Conservation (phyloP, 495 filamentous ascomycete genomes). For the Penicillium desertorum region DNA sequence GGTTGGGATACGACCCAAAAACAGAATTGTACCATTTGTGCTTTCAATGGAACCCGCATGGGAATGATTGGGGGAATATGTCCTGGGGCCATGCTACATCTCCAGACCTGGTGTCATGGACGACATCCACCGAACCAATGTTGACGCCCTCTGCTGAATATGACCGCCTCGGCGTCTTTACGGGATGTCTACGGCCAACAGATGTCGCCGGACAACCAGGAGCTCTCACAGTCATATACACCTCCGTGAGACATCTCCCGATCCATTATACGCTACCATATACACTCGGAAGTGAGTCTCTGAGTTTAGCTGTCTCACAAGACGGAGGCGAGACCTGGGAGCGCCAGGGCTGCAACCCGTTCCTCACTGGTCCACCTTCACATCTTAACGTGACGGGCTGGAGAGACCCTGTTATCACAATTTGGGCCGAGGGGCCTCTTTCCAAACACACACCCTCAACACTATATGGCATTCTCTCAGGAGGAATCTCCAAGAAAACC, state of each 20-base stretch:
- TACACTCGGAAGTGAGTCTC: slow-evolving; percentile 47
- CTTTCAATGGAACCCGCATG: slow-evolving; percentile 50
- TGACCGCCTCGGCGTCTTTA: slow-evolving; percentile 53
- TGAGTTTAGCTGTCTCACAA: slow-evolving; percentile 48
- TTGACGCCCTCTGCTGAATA: slow-evolving; percentile 43
- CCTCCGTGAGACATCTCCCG: slow-evolving; percentile 51
- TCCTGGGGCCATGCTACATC: slow-evolving; percentile 48
- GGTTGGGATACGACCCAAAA: slow-evolving; percentile 52
- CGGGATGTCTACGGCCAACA: slow-evolving; percentile 48
- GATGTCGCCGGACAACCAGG: slow-evolving; percentile 44
- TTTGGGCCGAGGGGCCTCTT: slow-evolving; percentile 43
- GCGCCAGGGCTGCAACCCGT: slow-evolving; percentile 49
- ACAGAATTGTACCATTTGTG: slow-evolving; percentile 43
- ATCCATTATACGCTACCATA: slow-evolving; percentile 52
- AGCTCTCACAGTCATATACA: slow-evolving; percentile 50
- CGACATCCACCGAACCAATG: slow-evolving; percentile 33
- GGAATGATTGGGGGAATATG: slow-evolving; percentile 48
- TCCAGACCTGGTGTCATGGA: slow-evolving; percentile 44
- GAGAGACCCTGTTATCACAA: slow-evolving; percentile 53
- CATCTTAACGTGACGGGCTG: slow-evolving; percentile 53
- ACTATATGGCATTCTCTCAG: slow-evolving; percentile 54
- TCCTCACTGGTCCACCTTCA: slow-evolving; percentile 46
- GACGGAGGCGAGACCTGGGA: slow-evolving; percentile 53
- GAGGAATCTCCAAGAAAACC: slow-evolving; percentile 48
- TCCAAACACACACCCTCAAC: slow-evolving; percentile 26